These are phyloP conservation scores for Corylus heterophylla DNA, from an alignment of 306 rosid genomes.

Conservation along the genomic window DNA sequence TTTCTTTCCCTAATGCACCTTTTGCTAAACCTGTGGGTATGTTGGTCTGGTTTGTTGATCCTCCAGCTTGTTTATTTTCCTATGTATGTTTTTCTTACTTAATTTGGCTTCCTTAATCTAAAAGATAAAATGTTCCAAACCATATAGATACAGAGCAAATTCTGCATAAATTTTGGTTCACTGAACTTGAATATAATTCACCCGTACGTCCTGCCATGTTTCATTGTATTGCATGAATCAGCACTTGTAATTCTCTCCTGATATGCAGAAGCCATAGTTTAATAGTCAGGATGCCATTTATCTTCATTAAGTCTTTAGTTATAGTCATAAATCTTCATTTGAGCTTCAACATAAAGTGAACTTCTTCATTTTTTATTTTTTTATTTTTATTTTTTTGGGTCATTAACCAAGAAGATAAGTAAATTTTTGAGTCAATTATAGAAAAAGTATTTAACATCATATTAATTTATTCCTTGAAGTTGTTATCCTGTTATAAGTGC, in stretches of 20 bases:
- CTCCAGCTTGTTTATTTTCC: constrained; percentile 23
- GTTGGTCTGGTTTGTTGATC: constrained; percentile 25
- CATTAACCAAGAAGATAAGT: not conserved
- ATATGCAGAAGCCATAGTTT: not conserved
- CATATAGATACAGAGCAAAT: not conserved
- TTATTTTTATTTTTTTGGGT: too few relatives aligned
- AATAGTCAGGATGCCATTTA: not conserved
- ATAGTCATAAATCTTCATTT: too few relatives aligned
- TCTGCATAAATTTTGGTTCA: not conserved
- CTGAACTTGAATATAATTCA: not conserved
- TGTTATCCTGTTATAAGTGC: not conserved
- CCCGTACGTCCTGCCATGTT: not conserved
- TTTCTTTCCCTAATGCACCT: constrained; percentile 26
- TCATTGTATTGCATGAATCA: not conserved
- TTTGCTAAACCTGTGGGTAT: constrained; percentile 37
- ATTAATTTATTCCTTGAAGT: not conserved
- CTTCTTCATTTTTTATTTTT: too few relatives aligned
- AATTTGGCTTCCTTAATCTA: not conserved
- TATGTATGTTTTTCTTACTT: not conserved
- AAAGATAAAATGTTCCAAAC: not conserved
- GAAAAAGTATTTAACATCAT: not conserved
- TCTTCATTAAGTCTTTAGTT: not conserved
- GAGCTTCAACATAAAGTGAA: too few relatives aligned
- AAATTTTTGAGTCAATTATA: not conserved
- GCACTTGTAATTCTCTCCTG: not conserved